Conservation (phyloP, 495 filamentous ascomycete genomes). For the Ramalina peruviana region DNA sequence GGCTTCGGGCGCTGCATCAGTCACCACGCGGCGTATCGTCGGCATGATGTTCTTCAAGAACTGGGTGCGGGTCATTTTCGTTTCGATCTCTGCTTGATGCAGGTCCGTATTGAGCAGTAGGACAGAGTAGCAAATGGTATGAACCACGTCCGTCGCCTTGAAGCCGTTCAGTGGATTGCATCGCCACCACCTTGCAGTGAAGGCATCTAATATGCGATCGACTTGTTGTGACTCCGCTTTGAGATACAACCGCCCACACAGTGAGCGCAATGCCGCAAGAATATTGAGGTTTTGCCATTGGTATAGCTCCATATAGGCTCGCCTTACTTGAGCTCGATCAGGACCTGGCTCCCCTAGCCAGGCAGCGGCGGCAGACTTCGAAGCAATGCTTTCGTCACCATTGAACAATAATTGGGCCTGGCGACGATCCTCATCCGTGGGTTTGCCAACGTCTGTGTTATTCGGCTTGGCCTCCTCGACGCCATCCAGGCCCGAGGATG, state of each 20-base stretch:
- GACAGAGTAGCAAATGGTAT: slow-evolving; percentile 93
- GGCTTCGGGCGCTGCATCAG: slow-evolving; percentile 52
- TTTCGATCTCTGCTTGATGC: slow-evolving; percentile 83
- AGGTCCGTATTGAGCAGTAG: slow-evolving; percentile 93
- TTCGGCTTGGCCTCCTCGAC: slow-evolving; percentile 13
- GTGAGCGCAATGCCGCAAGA: slow-evolving; percentile 57
- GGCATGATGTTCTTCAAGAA: slow-evolving; percentile 96
- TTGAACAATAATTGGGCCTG: slow-evolving; percentile 72
- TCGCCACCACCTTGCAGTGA: slow-evolving; percentile 79
- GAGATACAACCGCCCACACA: slow-evolving; percentile 73
- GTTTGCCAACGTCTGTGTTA: slow-evolving; percentile 19
- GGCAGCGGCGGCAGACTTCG: slow-evolving; percentile 63
- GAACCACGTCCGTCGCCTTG: slow-evolving; percentile 86
- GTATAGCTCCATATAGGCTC: slow-evolving; percentile 85
- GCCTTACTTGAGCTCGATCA: slow-evolving; percentile 49
- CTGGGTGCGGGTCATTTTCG: slow-evolving; percentile 87
- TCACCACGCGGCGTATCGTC: slow-evolving; percentile 63
- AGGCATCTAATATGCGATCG: slow-evolving; percentile 80
- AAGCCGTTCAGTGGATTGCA: slow-evolving; percentile 94
- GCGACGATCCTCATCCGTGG: slow-evolving; percentile 46
- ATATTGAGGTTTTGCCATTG: slow-evolving; percentile 77
- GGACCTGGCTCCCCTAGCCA: slow-evolving; percentile 74
- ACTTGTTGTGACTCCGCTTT: slow-evolving; percentile 95
- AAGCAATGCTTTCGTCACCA: slow-evolving; percentile 68
- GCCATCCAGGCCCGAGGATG: neutral